These are phyloP conservation scores for Claviceps pusilla DNA, from an alignment of 2,329 filamentous ascomycete genomes.

Conservation along the genomic window DNA sequence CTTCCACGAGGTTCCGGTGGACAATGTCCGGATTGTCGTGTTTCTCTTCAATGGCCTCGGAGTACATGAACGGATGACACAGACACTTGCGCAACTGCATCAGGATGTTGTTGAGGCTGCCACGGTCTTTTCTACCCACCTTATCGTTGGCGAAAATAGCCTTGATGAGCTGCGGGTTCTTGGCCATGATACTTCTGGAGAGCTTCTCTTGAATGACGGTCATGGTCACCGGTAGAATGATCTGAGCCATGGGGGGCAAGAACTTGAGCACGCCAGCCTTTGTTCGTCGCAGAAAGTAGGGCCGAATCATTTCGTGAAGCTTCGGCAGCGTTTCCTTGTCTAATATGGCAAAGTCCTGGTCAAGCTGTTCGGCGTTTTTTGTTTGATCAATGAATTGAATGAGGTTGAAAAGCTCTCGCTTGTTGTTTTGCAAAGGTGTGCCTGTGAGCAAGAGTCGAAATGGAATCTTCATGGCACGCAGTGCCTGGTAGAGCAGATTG, in stretches of 20 bases:
- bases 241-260: slow-evolving; percentile 81
- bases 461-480: slow-evolving; percentile 59
- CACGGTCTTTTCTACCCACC: slow-evolving; percentile 55
- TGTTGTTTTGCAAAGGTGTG: slow-evolving; percentile 91
- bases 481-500: slow-evolving; percentile 61
- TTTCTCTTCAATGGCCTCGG: slow-evolving; percentile 72
- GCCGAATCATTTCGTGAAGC: slow-evolving; percentile 70
- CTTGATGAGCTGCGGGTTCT: slow-evolving; percentile 77
- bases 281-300: slow-evolving; percentile 57
- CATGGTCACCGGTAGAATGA: slow-evolving; percentile 95
- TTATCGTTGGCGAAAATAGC: slow-evolving; percentile 62
- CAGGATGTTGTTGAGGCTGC: slow-evolving; percentile 81
- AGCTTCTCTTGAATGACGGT: slow-evolving; percentile 83
- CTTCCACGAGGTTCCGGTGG: slow-evolving; percentile 75
- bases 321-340: slow-evolving; percentile 68
- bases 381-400: slow-evolving; percentile 76
- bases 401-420: slow-evolving; percentile 88
- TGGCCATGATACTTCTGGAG: slow-evolving; percentile 83
- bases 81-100: slow-evolving; percentile 91
- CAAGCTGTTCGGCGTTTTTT: slow-evolving; percentile 55
- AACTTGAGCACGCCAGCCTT: slow-evolving; percentile 86
- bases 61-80: slow-evolving; percentile 95
- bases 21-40: slow-evolving; percentile 44
- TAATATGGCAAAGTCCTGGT: slow-evolving; percentile 61
- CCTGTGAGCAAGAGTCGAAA: slow-evolving; percentile 80